Base-by-base conservation (phyloP, 2,329 filamentous ascomycete genomes). In the Cryoendolithus antarcticus region DNA sequence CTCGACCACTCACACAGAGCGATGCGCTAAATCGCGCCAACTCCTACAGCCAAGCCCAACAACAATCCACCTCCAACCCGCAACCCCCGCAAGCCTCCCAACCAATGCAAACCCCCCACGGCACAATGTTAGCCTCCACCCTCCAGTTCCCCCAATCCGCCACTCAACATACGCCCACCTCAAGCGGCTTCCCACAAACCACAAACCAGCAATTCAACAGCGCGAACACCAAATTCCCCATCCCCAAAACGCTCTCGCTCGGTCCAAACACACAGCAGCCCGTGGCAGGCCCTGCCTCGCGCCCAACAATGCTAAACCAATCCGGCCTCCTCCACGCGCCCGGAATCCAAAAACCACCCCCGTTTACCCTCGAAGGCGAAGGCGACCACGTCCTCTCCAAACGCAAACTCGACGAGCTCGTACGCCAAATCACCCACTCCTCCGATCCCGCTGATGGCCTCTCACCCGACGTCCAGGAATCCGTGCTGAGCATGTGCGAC, bases 391-490 rank as follows among this genome's bases (percentile, higher is more conserved):
- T 98, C 1, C 69, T 98, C n/a, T 93, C 82, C 65, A 95, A 95
- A 74, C 93, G 93, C 66, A 96, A 94, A 65, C 72, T 98, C 31
- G 88, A 98, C 55, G 89, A 95, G 58, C 72, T 98, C 30, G 88
- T 96, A 6, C 77, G 88, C 37, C 89, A 96, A 62, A 86, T 96
- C 43, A 93, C 86, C 29, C 88, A 88, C 39, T 81, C 81, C 6
- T 79, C 77, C 12, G 80, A 84, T 45, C 70, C 74, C n/a, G 71
- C 77, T 32, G 79, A 77, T 45, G 44, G 48, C 41, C 66, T 96
- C 48, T 85, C 85, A 21, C 85, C 91, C 1, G 91, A 96, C 51
- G 89, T 94, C 36, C 91, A 98, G 74, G 89, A 96, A 85, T 85
- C 83, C 37, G 79, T 96, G 38, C 77, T 96, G 35, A 79, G 78